These are phyloP conservation scores for Pseudogymnoascus sp. DNA, from an alignment of 2,329 filamentous ascomycete species.

Conservation along the genomic window DNA sequence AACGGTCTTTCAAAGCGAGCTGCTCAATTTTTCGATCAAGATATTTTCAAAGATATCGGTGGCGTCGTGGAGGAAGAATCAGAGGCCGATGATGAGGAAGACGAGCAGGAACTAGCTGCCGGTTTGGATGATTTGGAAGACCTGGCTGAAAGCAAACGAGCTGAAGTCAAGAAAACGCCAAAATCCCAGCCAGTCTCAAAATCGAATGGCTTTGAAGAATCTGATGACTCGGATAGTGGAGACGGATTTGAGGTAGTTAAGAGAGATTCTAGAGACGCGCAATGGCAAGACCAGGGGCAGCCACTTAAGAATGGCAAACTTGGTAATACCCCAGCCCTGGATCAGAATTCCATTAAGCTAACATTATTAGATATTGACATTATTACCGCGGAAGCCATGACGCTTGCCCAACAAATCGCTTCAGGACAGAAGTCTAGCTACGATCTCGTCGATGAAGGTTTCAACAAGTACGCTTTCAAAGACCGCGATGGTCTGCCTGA, in stretches of 20 bases:
- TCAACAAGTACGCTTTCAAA: conserved; percentile 87
- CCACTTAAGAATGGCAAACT: conserved; percentile 55
- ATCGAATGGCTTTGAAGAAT: conserved; percentile 13
- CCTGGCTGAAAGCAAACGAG: conserved; percentile 26
- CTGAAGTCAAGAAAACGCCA: conserved; percentile 28
- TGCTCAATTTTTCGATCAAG: conserved; percentile 84
- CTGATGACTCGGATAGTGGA: conserved; percentile 30
- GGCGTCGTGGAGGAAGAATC: conserved; percentile 53
- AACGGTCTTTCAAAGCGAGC: conserved; percentile 75
- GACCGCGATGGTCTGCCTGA: conserved; percentile 88
- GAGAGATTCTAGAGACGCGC: conserved; percentile 41
- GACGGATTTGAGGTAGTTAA: conserved; percentile 59
- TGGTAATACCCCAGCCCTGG: conserved; percentile 35
- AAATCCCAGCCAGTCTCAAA: conserved; percentile 21
- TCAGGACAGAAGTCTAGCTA: conserved; percentile 72
- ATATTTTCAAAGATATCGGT: conserved; percentile 81
- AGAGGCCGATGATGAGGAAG: conserved; percentile 34
- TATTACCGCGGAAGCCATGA: conserved; percentile 99
- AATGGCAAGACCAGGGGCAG: conserved; percentile 62
- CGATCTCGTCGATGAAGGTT: conserved; percentile 82
- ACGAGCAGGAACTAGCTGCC: conserved; percentile 35
- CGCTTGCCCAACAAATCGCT: conserved; percentile 84
- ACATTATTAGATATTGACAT: conserved; percentile 75
- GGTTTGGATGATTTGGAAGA: conserved; percentile 20
- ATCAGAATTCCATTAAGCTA: conserved; percentile 13